phyloP scores from a whole-genome alignment of 352 stramenopile genomes.

The Pythium apleroticum region DNA sequence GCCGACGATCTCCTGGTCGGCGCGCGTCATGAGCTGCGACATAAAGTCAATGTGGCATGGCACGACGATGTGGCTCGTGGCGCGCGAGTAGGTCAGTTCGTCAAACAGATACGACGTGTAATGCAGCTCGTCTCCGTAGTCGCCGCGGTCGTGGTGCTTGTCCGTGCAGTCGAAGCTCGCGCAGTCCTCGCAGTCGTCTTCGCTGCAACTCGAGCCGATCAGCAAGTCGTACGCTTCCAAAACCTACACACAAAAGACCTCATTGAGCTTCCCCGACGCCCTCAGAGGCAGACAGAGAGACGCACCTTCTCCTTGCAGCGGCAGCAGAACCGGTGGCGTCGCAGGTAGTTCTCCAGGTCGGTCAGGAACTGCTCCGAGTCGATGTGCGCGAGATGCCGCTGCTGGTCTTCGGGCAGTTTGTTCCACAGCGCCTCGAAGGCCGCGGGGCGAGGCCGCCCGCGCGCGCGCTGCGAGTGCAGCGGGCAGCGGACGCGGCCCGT shows the following conservation, averaged over 20 bases:
- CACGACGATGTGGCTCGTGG: slow-evolving; percentile 81
- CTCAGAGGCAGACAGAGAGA: neutral
- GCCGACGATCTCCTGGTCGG: slow-evolving; percentile 79
- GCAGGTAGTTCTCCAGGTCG: slow-evolving; percentile 81
- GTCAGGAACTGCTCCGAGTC: slow-evolving; percentile 87
- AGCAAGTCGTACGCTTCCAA: slow-evolving; percentile 87
- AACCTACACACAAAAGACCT: slow-evolving; percentile 27
- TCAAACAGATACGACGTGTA: slow-evolving; percentile 88
- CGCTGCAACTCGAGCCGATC: slow-evolving; percentile 80
- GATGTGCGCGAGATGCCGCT: slow-evolving; percentile 81
- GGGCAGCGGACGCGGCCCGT: slow-evolving; percentile 61
- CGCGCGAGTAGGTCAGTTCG: slow-evolving; percentile 78
- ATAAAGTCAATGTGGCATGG: slow-evolving; percentile 86
- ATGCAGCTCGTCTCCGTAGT: slow-evolving; percentile 82
- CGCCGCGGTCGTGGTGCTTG: slow-evolving; percentile 68
- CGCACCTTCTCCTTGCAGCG: slow-evolving; percentile 82
- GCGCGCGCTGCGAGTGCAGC: slow-evolving; percentile 75
- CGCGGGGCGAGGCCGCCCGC: slow-evolving; percentile 63
- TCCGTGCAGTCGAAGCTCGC: slow-evolving; percentile 74
- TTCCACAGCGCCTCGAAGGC: slow-evolving; percentile 79
- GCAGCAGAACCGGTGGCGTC: slow-evolving; percentile 85
- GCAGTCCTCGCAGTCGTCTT: slow-evolving; percentile 87
- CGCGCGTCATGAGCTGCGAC: slow-evolving; percentile 80
- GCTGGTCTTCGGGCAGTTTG: slow-evolving; percentile 75
- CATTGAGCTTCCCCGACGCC: neutral